phyloP scores from a whole-genome alignment of 495 filamentous ascomycete species.

The Podospora fimiseda region DNA sequence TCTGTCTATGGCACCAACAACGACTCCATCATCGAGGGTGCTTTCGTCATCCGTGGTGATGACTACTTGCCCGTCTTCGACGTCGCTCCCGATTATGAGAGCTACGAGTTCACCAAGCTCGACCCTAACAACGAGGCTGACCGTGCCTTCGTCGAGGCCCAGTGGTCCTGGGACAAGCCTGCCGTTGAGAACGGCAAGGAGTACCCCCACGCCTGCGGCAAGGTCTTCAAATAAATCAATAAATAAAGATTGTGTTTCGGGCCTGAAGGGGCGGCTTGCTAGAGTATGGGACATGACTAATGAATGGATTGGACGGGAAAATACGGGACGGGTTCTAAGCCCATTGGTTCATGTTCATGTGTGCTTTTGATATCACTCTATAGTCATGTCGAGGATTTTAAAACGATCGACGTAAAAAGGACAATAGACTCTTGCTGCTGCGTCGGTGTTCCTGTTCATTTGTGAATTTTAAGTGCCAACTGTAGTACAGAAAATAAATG shows the following conservation, averaged over 20 bases:
- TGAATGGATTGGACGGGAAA: conserved; percentile 24
- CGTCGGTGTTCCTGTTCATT: too few species aligned
- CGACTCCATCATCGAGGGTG: conserved; percentile 82
- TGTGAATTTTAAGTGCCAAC: too few species aligned
- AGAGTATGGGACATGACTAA: conserved; percentile 32
- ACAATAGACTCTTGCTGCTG: conserved; percentile 14
- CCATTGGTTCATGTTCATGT: conserved; percentile 19
- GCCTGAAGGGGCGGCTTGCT: conserved; percentile 18
- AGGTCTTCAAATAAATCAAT: conserved; percentile 91
- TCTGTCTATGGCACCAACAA: conserved; percentile 84
- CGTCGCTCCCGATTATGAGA: conserved; percentile 94
- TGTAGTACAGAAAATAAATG: too few species aligned
- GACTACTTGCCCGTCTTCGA: conserved; percentile 82
- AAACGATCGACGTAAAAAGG: conserved; percentile 22
- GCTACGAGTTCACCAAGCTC: conserved; percentile 92
- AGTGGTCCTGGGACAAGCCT: conserved; percentile 84
- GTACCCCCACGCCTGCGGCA: conserved; percentile 64
- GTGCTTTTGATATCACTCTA: conserved; percentile 21
- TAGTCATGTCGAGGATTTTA: conserved; percentile 15
- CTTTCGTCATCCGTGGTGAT: conserved; percentile 89
- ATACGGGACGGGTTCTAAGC: conserved; percentile 17
- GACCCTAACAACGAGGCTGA: conserved; percentile 78
- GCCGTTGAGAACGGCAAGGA: conserved; percentile 72
- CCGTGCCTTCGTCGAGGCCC: conserved; percentile 73
- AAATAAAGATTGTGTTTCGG: conserved; percentile 9